Evolutionary conservation across 345 rosid genomes (phyloP).

Genomic region (Ceriops tagal): DNA sequence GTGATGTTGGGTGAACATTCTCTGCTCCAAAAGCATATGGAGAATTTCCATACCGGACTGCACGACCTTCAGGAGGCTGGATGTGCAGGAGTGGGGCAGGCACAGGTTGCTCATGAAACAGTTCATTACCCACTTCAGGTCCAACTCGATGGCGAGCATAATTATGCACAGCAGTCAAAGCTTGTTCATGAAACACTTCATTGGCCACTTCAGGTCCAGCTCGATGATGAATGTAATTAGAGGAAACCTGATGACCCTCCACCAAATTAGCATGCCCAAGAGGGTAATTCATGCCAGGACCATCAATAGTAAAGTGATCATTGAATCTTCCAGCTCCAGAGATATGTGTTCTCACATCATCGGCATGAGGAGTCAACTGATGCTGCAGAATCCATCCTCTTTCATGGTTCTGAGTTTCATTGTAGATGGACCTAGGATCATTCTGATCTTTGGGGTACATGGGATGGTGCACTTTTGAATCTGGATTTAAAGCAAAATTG

Average conservation of each 20-base stretch:
- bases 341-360: slow-evolving; percentile 57
- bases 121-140: slow-evolving; percentile 58
- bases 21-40: slow-evolving; percentile 60
- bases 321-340: slow-evolving; percentile 64
- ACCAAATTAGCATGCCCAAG: slow-evolving; percentile 47
- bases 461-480: slow-evolving; percentile 51
- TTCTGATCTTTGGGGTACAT: slow-evolving; percentile 50
- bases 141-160: slow-evolving; percentile 49
- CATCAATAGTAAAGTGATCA: slow-evolving; percentile 58
- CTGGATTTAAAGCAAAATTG: slow-evolving; percentile 47
- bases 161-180: slow-evolving; percentile 34
- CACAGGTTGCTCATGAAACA: slow-evolving; percentile 53
- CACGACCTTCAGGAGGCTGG: slow-evolving; percentile 51
- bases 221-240: slow-evolving; percentile 45
- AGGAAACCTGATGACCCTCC: slow-evolving; percentile 47
- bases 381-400: slow-evolving; percentile 74
- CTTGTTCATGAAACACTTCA: slow-evolving; percentile 61
- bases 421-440: slow-evolving; percentile 41
- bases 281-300: slow-evolving; percentile 57
- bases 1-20: slow-evolving; percentile 44
- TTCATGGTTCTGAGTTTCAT: slow-evolving; percentile 57
- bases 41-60: slow-evolving; percentile 51
- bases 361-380: slow-evolving; percentile 54
- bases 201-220: slow-evolving; percentile 55
- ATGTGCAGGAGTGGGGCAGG: slow-evolving; percentile 24